These are phyloP conservation scores for Podila minutissima DNA, from an alignment of 192 early-diverging fungal genomes.

Conservation along the genomic window DNA sequence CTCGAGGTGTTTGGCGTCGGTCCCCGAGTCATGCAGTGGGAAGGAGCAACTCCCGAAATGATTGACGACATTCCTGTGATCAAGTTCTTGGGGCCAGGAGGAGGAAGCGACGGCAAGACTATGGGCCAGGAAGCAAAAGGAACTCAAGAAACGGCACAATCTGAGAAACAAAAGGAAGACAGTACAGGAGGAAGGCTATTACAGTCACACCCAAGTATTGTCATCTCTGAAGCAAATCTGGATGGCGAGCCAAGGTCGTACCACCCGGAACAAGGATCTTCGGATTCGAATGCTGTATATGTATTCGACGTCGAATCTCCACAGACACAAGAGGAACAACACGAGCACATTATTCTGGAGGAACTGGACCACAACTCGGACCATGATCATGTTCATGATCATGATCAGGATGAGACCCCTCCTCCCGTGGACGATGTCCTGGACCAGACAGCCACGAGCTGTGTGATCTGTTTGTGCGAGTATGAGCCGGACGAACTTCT, in stretches of 20 bases:
- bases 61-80: constrained; percentile 31
- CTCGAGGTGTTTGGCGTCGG: constrained; percentile 45
- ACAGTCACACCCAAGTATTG: constrained; percentile 17
- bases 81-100: constrained; percentile 6
- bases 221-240: constrained; percentile 10
- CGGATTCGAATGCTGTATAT: background rate
- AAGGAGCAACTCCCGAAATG: constrained; percentile 41
- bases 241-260: background rate
- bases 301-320: background rate
- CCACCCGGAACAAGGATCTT: background rate
- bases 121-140: background rate
- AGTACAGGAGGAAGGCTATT: too few species aligned
- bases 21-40: constrained; percentile 47
- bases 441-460: constrained; percentile 28
- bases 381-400: background rate
- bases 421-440: background rate
- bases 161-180: background rate
- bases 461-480: constrained; percentile 79
- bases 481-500: constrained; percentile 84
- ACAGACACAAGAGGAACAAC: background rate
- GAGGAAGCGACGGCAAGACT: background rate
- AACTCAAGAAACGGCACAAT: background rate
- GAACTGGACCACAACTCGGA: background rate
- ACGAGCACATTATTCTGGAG: background rate
- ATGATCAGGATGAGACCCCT: background rate